phyloP scores from a whole-genome alignment of 257 asterid genomes.

The Lycium ferocissimum region DNA sequence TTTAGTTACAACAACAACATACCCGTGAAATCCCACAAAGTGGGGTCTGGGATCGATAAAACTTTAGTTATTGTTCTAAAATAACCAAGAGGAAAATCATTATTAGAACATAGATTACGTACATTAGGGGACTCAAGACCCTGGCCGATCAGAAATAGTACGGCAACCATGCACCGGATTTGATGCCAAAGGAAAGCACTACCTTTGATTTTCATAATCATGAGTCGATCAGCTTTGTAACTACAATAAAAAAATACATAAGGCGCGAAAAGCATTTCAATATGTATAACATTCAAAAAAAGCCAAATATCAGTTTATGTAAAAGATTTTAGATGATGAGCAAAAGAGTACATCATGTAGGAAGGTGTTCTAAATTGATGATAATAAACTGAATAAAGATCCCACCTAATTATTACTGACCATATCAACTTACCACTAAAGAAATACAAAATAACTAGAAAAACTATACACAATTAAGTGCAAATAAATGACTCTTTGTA shows the following conservation, averaged over 20 bases:
- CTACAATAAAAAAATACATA: conserved; percentile 43
- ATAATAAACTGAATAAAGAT: neutral
- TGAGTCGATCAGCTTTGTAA: conserved; percentile 70
- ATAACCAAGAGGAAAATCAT: neutral
- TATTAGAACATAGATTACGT: conserved; percentile 40
- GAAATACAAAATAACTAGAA: neutral
- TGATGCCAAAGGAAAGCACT: conserved; percentile 99
- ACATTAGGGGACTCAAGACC: conserved; percentile 91
- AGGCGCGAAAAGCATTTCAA: conserved; percentile 23
- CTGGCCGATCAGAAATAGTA: conserved; percentile 91
- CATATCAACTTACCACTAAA: conserved; percentile 1
- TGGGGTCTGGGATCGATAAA: too few relatives aligned
- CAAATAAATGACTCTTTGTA: too few relatives aligned
- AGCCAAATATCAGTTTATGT: neutral
- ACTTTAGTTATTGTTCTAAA: too few relatives aligned
- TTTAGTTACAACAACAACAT: neutral
- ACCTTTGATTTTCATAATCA: conserved; percentile 82
- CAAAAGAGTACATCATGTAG: conserved; percentile 1
- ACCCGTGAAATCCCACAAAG: too few relatives aligned
- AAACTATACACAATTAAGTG: neutral
- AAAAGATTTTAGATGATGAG: neutral
- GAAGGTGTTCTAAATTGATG: neutral
- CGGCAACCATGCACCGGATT: conserved; percentile 95
- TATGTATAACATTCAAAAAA: neutral
- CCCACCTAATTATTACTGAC: neutral